Percentiles rank a stretch among this genome's conserved stretches.
Conservation (phyloP, 805 yeast species). For the Sungouiozyma ichnusensis region DNA sequence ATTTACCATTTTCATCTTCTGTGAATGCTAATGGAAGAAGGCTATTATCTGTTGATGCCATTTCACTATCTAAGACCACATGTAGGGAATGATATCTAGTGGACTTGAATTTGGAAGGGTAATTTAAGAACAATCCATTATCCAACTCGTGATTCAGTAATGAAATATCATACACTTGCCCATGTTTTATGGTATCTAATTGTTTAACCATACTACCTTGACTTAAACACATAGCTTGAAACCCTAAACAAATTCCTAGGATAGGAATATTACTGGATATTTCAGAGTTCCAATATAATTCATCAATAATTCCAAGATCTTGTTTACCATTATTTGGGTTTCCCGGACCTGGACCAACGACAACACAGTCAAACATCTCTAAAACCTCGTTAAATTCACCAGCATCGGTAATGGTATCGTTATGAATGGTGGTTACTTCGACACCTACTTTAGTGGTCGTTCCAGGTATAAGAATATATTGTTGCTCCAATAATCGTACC, state of each 20-base stretch:
- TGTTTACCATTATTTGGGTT: conserved; percentile 45
- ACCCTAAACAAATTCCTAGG: conserved; percentile 88
- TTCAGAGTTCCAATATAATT: conserved; percentile 34
- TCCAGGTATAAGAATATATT: conserved; percentile 14
- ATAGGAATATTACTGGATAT: conserved; percentile 41
- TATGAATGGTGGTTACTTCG: conserved; percentile 30
- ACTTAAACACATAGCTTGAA: conserved; percentile 65
- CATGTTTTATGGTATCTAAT: conserved; percentile 62
- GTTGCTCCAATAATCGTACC: conserved; percentile 44
- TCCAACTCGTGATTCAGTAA: conserved; percentile 12
- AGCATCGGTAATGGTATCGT: conserved; percentile 27
- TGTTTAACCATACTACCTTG: conserved; percentile 49
- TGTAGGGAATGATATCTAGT: conserved; percentile 86
- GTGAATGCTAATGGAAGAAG: conserved; percentile 57
- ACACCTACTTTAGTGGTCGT: conserved; percentile 6
- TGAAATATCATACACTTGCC: conserved; percentile 57
- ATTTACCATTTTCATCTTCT: conserved; percentile 31
- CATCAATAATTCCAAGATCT: conserved; percentile 67
- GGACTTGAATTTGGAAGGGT: conserved; percentile 42
- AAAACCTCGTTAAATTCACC: conserved; percentile 34
- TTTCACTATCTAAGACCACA: conserved; percentile 32
- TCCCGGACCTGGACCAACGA: conserved; percentile 98
- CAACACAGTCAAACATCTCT: conserved; percentile 55
- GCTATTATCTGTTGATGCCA: conserved; percentile 6
- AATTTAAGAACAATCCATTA: conserved; percentile 30